Percentiles rank a stretch among this genome's conserved stretches.
phyloP scores from a whole-genome alignment of 225 moss, liverwort and hornwort species.

The Physcomitrium patens region DNA sequence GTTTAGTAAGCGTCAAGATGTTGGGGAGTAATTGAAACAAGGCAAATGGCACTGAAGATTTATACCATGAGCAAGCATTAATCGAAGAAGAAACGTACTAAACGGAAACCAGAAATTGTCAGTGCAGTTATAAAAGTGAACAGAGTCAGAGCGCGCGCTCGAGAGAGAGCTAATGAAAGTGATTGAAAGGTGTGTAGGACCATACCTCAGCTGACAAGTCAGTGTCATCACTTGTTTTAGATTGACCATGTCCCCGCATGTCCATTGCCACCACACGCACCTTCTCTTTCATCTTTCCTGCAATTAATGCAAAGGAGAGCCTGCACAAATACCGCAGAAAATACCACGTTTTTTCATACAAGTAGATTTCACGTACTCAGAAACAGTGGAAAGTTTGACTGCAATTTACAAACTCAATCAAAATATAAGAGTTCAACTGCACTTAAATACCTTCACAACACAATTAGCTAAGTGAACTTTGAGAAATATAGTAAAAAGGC shows the following conservation, averaged over 20 bases:
- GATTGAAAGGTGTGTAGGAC: conserved; percentile 50
- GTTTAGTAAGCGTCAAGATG: too few relatives aligned
- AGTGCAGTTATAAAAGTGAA: conserved; percentile 14
- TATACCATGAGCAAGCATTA: not conserved
- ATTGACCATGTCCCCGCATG: conserved; percentile 89
- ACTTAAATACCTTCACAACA: not conserved
- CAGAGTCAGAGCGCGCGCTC: conserved; percentile 12
- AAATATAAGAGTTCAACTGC: not conserved
- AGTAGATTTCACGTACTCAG: not conserved
- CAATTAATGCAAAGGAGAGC: conserved; percentile 89
- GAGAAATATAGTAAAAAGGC: conserved; percentile 1
- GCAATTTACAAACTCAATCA: too few relatives aligned
- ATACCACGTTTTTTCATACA: not conserved
- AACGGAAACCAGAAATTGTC: conserved; percentile 20
- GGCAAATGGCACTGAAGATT: not conserved
- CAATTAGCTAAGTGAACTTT: not conserved
- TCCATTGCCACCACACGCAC: conserved; percentile 94
- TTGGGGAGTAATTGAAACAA: not conserved
- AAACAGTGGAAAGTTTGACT: not conserved
- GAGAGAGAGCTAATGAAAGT: conserved; percentile 28
- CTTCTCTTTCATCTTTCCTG: conserved; percentile 94
- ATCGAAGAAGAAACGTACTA: not conserved
- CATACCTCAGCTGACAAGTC: conserved; percentile 95
- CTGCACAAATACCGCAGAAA: conserved; percentile 42
- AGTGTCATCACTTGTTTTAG: conserved; percentile 67